phyloP scores from a whole-genome alignment of 2,329 filamentous ascomycete species.

The Ascocoryne sarcoides region DNA sequence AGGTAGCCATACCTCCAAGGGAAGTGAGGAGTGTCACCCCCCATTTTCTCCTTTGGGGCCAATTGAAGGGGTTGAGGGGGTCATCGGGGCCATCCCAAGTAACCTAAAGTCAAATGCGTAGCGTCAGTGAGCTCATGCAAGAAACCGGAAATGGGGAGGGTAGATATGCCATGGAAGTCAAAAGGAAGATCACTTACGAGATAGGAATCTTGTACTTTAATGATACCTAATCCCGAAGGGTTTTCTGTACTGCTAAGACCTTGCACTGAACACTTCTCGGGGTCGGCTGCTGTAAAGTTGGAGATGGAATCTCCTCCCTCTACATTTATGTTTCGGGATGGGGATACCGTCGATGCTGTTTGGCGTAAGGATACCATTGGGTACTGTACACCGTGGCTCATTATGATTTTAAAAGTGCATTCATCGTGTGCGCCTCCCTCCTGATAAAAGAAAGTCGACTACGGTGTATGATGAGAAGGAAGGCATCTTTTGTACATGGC shows the following conservation, averaged over 20 bases:
- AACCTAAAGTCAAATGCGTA: not conserved
- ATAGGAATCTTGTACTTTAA: not conserved
- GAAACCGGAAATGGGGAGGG: not conserved
- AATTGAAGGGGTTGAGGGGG: not conserved
- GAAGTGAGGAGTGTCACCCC: not conserved
- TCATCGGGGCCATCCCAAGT: not conserved
- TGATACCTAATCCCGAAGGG: not conserved
- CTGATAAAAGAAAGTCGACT: too few relatives aligned
- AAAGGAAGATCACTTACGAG: not conserved
- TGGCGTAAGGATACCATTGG: too few relatives aligned
- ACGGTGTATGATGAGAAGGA: too few relatives aligned
- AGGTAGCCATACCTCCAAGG: conserved; percentile 22
- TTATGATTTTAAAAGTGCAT: too few relatives aligned
- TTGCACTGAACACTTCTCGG: not conserved
- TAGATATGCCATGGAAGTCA: not conserved
- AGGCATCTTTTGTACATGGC: too few relatives aligned
- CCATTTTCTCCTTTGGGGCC: not conserved
- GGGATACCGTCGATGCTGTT: too few relatives aligned
- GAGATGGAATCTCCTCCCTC: not conserved
- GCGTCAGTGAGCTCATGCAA: not conserved
- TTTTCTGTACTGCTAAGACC: not conserved
- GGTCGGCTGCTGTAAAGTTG: not conserved
- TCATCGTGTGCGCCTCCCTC: too few relatives aligned
- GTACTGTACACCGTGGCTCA: too few relatives aligned
- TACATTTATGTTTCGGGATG: not conserved